Percentiles rank a stretch among this genome's conserved stretches.
Conservation (phyloP, 805 yeast species). For the Lachancea lanzarotensis region DNA sequence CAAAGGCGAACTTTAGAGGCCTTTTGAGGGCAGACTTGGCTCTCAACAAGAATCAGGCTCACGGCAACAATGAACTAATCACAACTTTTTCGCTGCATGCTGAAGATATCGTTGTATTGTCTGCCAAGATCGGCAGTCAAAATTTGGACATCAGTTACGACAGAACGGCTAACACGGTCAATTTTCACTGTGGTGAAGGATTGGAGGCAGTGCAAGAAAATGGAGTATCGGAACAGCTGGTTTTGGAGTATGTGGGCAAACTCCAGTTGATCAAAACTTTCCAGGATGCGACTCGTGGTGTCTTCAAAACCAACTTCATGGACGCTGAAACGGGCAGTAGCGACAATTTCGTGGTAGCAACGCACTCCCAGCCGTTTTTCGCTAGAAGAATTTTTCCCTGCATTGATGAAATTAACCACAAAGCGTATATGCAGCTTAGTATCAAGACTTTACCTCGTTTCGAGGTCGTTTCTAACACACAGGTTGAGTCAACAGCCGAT, state of each 20-base stretch:
- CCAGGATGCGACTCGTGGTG: constrained; percentile 53
- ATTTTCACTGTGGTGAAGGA: background rate
- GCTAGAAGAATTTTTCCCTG: constrained; percentile 63
- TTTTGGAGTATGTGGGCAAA: constrained; percentile 44
- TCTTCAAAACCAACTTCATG: constrained; percentile 61
- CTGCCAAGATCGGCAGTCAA: constrained; percentile 36
- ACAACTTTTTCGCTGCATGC: constrained; percentile 20
- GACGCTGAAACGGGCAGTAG: constrained; percentile 44
- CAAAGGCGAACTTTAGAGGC: constrained; percentile 45
- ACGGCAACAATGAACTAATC: constrained; percentile 1
- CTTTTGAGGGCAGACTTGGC: constrained; percentile 10
- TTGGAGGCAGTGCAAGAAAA: constrained; percentile 8
- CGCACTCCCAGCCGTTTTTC: constrained; percentile 66
- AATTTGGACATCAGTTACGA: constrained; percentile 23
- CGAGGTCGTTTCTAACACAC: constrained; percentile 47
- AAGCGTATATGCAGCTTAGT: constrained; percentile 45
- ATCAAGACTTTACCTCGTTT: constrained; percentile 41
- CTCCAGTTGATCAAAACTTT: constrained; percentile 45
- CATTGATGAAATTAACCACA: constrained; percentile 55
- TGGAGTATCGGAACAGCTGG: constrained; percentile 8
- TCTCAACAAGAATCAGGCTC: constrained; percentile 2
- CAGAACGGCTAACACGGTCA: constrained; percentile 10
- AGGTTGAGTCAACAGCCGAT: constrained; percentile 16
- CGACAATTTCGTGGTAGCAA: constrained; percentile 50
- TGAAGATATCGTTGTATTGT: constrained; percentile 31